Conservation (phyloP, 2,329 filamentous ascomycete species). For the Cercospora berteroae region DNA sequence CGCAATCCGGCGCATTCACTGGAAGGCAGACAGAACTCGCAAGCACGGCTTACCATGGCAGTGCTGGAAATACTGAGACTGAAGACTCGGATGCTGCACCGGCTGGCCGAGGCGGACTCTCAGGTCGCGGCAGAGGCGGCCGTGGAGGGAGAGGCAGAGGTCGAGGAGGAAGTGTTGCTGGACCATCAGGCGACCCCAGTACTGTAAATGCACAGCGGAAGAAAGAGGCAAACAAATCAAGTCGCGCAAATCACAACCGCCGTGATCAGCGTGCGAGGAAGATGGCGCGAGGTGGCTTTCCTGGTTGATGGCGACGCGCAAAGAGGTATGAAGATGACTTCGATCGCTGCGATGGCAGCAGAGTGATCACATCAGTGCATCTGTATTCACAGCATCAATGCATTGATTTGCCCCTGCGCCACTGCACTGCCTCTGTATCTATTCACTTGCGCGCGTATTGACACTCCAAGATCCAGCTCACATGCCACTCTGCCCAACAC, state of each 20-base stretch:
- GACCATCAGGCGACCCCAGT: constrained; percentile 65
- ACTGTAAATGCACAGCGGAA: constrained; percentile 68
- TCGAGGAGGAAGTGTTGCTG: constrained; percentile 57
- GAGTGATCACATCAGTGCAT: neutral
- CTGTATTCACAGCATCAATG: neutral
- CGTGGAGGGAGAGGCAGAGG: constrained; percentile 45
- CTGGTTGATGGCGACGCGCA: constrained; percentile 33
- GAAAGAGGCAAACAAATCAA: constrained; percentile 79
- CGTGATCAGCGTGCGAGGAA: constrained; percentile 66
- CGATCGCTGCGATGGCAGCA: neutral
- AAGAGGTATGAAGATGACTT: neutral
- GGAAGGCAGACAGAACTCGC: constrained; percentile 65
- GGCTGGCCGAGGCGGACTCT: constrained; percentile 42
- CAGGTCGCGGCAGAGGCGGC: constrained; percentile 51
- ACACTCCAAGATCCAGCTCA: neutral
- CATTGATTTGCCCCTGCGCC: neutral
- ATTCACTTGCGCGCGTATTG: neutral
- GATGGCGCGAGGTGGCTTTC: constrained; percentile 57
- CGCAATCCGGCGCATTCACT: constrained; percentile 63
- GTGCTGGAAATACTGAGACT: constrained; percentile 54
- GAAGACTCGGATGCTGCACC: constrained; percentile 55
- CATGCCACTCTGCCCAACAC: neutral
- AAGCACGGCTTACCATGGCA: constrained; percentile 63
- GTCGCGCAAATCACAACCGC: constrained; percentile 81
- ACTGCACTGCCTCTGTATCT: neutral